Evolutionary conservation across 345 rosid genomes (phyloP).

Genomic region (Hibiscus syriacus): DNA sequence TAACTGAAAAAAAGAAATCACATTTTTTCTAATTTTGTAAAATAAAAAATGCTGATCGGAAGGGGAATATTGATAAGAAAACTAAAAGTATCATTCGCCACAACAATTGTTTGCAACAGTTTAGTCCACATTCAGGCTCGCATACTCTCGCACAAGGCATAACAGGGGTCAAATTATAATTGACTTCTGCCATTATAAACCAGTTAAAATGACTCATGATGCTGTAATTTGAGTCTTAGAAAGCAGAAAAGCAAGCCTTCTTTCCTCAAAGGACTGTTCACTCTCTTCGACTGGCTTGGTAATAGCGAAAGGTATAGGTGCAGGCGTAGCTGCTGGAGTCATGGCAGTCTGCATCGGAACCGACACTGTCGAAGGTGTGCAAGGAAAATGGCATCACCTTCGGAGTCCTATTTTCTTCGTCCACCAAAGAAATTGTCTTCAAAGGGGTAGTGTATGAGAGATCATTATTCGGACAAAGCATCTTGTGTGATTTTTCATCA

Average conservation of each 20-base stretch:
- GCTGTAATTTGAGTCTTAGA: slow-evolving; percentile 31
- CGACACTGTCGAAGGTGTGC: slow-evolving; percentile 67
- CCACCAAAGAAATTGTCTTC: slow-evolving; percentile 27
- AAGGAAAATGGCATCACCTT: slow-evolving; percentile 39
- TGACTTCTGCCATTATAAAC: slow-evolving; percentile 32
- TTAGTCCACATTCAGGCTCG: no score
- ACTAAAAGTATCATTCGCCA: neutral
- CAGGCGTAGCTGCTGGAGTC: slow-evolving; percentile 31
- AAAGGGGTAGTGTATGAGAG: slow-evolving; percentile 42
- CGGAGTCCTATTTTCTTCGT: slow-evolving; percentile 69
- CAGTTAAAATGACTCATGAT: slow-evolving; percentile 9
- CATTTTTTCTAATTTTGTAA: neutral
- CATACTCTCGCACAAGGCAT: slow-evolving; percentile 13
- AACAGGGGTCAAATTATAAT: slow-evolving; percentile 40
- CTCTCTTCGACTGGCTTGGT: slow-evolving; percentile 36
- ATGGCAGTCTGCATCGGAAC: slow-evolving; percentile 73
- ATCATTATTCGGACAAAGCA: slow-evolving; percentile 21
- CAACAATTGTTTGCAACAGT: neutral
- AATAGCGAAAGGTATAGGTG: slow-evolving; percentile 20
- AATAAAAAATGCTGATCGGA: neutral
- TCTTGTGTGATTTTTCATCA: slow-evolving; percentile 28
- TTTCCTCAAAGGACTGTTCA: slow-evolving; percentile 89
- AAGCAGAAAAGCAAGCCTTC: slow-evolving; percentile 68
- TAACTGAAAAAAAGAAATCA: no score
- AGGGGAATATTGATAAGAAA: neutral